These are phyloP conservation scores for Lojkania enalia DNA, from an alignment of 2,329 filamentous ascomycete species.

Conservation along the genomic window DNA sequence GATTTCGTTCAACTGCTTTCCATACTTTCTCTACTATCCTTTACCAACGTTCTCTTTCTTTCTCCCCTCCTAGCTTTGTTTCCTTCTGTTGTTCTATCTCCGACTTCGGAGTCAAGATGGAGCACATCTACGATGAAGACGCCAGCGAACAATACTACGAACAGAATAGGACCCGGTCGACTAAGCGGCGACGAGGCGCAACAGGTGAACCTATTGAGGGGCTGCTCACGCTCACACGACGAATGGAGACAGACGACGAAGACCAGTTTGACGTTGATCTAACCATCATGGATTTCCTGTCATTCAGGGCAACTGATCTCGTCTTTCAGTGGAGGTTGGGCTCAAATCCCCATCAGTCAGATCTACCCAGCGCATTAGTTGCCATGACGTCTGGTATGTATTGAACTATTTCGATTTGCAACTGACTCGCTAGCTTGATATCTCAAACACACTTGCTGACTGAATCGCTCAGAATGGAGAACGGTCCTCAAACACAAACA, in stretches of 20 bases:
- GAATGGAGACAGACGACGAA: constrained; percentile 40
- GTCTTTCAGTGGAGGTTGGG: constrained; percentile 45
- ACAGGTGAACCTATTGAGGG: constrained; percentile 30
- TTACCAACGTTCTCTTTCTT: constrained; percentile 3
- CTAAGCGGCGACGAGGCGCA: constrained; percentile 17
- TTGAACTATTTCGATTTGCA: background rate
- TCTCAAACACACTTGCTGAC: background rate
- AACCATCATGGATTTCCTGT: constrained; percentile 61
- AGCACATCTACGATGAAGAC: constrained; percentile 12
- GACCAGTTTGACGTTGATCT: constrained; percentile 55
- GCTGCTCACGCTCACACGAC: constrained; percentile 35
- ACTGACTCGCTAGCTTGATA: background rate
- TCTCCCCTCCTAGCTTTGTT: background rate
- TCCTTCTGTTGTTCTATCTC: too few relatives aligned
- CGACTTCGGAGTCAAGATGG: constrained; percentile 21
- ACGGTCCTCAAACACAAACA: constrained; percentile 48
- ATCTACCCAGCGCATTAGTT: constrained; percentile 35
- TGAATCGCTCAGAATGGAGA: constrained; percentile 44
- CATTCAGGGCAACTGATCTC: constrained; percentile 51
- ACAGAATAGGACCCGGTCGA: constrained; percentile 25
- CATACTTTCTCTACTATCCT: too few relatives aligned
- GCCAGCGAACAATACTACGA: constrained; percentile 27
- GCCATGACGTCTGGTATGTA: constrained; percentile 39
- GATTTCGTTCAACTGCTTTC: too few relatives aligned
- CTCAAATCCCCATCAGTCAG: constrained; percentile 34